Conservation (phyloP, 306 rosid genomes). For the Ormosia semicastrata region DNA sequence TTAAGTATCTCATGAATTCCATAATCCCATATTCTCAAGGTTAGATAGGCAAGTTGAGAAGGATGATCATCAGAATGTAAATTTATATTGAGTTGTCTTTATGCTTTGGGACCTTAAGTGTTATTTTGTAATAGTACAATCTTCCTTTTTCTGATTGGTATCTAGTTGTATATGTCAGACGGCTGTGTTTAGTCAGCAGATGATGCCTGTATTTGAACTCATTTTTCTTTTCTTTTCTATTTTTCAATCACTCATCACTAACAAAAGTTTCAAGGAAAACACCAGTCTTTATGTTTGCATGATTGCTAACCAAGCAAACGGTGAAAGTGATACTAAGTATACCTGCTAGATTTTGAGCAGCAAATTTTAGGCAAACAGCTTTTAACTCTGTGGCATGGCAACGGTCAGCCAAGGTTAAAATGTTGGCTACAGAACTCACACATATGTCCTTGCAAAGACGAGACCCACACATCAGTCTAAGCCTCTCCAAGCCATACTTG, state of each 20-base stretch:
- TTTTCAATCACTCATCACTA: background rate
- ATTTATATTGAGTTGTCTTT: background rate
- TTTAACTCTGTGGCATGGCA: constrained; percentile 69
- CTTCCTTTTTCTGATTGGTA: background rate
- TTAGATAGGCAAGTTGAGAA: constrained; percentile 1
- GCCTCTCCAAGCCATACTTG: constrained; percentile 70
- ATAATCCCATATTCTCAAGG: background rate
- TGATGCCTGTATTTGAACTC: background rate
- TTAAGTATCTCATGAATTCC: background rate
- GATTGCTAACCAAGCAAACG: background rate
- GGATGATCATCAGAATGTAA: background rate
- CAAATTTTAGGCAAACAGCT: constrained; percentile 78
- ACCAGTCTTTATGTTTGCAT: background rate
- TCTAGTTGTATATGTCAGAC: background rate
- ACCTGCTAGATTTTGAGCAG: constrained; percentile 88
- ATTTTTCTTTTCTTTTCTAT: background rate
- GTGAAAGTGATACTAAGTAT: constrained; percentile 13
- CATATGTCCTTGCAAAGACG: constrained; percentile 76
- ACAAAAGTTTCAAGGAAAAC: constrained; percentile 1
- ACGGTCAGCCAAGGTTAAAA: constrained; percentile 72
- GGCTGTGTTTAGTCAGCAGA: background rate
- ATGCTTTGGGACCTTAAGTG: background rate
- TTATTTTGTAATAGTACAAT: constrained; percentile 1
- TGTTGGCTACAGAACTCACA: constrained; percentile 71
- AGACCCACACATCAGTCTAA: constrained; percentile 80